phyloP scores from a whole-genome alignment of 257 asterid genomes.

The Solanum appendiculatum region DNA sequence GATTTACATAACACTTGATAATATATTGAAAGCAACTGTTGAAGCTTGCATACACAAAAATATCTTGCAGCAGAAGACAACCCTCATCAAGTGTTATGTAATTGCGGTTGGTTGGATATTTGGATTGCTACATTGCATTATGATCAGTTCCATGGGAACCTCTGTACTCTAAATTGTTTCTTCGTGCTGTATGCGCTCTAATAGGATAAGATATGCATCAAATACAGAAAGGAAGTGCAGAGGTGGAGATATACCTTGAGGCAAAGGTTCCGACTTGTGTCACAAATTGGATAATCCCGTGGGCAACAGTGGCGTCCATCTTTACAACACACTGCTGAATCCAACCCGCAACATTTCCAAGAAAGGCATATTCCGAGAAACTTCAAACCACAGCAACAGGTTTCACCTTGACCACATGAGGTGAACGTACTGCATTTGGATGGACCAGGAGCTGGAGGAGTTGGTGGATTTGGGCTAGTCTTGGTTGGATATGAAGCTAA shows the following conservation, averaged over 20 bases:
- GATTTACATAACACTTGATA: background rate
- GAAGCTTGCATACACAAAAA: background rate
- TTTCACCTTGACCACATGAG: slow-evolving; percentile 61
- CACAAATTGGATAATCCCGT: slow-evolving; percentile 69
- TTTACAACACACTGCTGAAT: slow-evolving; percentile 70
- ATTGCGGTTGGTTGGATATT: background rate
- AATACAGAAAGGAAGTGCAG: background rate
- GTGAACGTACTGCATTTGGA: slow-evolving; percentile 51
- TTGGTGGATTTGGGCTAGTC: slow-evolving; percentile 83
- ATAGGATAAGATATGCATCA: background rate
- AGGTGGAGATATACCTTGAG: slow-evolving; percentile 43
- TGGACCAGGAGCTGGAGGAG: slow-evolving; percentile 66
- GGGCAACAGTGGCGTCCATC: slow-evolving; percentile 73
- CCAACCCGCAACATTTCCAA: slow-evolving; percentile 74
- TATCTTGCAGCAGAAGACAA: background rate
- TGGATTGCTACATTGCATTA: background rate
- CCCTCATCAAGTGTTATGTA: background rate
- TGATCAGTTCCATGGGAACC: background rate
- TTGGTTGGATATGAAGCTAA: slow-evolving; percentile 87
- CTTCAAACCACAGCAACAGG: slow-evolving; percentile 66
- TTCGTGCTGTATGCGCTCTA: background rate
- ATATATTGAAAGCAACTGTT: background rate
- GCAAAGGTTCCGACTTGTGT: slow-evolving; percentile 38
- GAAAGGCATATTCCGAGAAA: slow-evolving; percentile 65
- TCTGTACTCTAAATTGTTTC: background rate